These are phyloP conservation scores for Claviceps monticola DNA, from an alignment of 2,329 filamentous ascomycete genomes.

Conservation along the genomic window DNA sequence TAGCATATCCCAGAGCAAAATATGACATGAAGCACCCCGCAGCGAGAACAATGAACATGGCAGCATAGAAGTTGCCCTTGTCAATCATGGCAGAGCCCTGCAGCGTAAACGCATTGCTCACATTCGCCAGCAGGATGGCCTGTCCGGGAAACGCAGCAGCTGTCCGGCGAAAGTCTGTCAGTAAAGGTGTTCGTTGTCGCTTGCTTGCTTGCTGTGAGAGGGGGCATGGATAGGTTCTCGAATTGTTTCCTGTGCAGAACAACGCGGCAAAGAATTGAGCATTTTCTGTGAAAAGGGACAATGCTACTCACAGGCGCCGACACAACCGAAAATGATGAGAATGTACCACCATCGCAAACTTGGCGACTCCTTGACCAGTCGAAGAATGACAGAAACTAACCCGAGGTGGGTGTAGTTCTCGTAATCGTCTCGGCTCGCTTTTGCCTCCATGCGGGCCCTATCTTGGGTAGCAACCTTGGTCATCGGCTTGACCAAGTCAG, in stretches of 20 bases:
- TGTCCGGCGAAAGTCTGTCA: neutral
- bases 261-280: neutral
- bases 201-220: too few species aligned
- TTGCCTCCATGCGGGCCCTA: slow-evolving; percentile 16
- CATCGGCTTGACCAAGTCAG: slow-evolving; percentile 16
- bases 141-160: slow-evolving; percentile 28
- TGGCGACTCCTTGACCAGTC: slow-evolving; percentile 24
- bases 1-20: slow-evolving; percentile 21
- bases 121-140: slow-evolving; percentile 27
- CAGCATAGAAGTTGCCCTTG: slow-evolving; percentile 36
- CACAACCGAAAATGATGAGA: slow-evolving; percentile 16
- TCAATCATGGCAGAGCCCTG: slow-evolving; percentile 17
- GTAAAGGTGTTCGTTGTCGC: too few species aligned
- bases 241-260: too few species aligned
- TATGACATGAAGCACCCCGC: slow-evolving; percentile 31
- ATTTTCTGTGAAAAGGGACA: neutral
- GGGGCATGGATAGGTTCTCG: too few species aligned
- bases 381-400: slow-evolving; percentile 16
- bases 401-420: slow-evolving; percentile 19
- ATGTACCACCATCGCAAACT: slow-evolving; percentile 23
- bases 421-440: slow-evolving; percentile 24
- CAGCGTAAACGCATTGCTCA: slow-evolving; percentile 27
- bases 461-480: slow-evolving; percentile 18
- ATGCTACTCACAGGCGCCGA: slow-evolving; percentile 14
- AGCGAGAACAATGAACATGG: slow-evolving; percentile 41